Percentiles rank a stretch among this genome's conserved stretches.
Conservation (phyloP, 2,329 filamentous ascomycete species). For the Alternaria triticimaculans region DNA sequence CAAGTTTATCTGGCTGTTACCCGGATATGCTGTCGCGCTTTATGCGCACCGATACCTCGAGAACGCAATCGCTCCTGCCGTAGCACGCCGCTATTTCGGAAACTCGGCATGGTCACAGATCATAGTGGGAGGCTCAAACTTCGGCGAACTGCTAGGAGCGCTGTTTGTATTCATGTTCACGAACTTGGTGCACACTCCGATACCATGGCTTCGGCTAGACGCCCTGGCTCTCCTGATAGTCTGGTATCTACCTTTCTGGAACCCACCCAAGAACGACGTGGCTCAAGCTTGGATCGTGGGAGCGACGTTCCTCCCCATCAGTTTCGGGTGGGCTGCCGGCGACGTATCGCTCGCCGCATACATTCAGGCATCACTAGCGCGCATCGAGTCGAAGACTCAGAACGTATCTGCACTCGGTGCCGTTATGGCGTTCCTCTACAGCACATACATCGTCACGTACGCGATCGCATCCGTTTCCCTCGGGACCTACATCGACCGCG, state of each 20-base stretch:
- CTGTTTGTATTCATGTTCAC: constrained; percentile 59
- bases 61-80: constrained; percentile 55
- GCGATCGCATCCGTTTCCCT: constrained; percentile 55
- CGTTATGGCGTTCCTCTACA: constrained; percentile 61
- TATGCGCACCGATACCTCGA: constrained; percentile 61
- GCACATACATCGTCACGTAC: constrained; percentile 58
- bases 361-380: constrained; percentile 58
- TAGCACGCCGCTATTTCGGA: constrained; percentile 57
- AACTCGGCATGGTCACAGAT: constrained; percentile 59
- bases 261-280: constrained; percentile 50
- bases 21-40: constrained; percentile 58
- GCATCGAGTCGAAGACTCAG: constrained; percentile 53
- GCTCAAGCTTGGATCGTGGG: constrained; percentile 56
- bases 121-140: constrained; percentile 59
- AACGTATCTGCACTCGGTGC: constrained; percentile 59
- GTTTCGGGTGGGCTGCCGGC: constrained; percentile 60
- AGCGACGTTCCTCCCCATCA: constrained; percentile 54
- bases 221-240: constrained; percentile 56
- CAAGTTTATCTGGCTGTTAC: constrained; percentile 59
- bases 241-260: constrained; percentile 59
- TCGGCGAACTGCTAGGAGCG: constrained; percentile 59
- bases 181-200: constrained; percentile 57
- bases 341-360: constrained; percentile 60
- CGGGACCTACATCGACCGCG: constrained; percentile 55
- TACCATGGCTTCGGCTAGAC: constrained; percentile 60